Conservation (phyloP, 2,329 filamentous ascomycete species). For the Xylaria sp. region DNA sequence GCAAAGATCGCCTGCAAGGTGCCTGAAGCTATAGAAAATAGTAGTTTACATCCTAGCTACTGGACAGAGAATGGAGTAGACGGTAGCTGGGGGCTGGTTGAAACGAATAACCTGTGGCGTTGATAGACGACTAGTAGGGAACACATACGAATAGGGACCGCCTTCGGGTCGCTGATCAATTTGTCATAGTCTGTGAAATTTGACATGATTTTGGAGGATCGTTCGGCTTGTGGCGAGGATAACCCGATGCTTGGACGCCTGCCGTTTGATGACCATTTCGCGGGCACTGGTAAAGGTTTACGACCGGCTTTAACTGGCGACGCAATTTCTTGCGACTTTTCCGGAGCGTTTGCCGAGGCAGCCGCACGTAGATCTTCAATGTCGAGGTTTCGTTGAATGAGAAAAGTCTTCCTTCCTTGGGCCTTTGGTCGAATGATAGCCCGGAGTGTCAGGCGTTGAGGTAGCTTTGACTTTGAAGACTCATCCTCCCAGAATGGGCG, state of each 20-base stretch:
- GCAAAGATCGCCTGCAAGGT: too few relatives aligned
- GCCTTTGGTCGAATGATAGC: conserved; percentile 51
- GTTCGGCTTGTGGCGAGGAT: conserved; percentile 19
- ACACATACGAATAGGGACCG: conserved; percentile 56
- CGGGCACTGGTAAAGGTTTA: conserved; percentile 19
- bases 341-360: conserved; percentile 41
- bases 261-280: conserved; percentile 35
- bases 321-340: neutral
- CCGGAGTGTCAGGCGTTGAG: conserved; percentile 46
- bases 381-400: conserved; percentile 57
- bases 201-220: neutral
- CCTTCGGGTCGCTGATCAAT: conserved; percentile 41
- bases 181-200: conserved; percentile 29
- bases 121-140: conserved; percentile 1
- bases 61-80: neutral
- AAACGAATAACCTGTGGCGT: neutral
- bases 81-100: neutral
- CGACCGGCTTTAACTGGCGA: conserved; percentile 13
- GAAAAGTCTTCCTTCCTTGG: conserved; percentile 50
- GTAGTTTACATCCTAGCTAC: too few relatives aligned
- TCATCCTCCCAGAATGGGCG: neutral
- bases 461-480: neutral
- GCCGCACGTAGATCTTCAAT: conserved; percentile 54
- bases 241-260: conserved; percentile 31
- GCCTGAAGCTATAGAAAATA: neutral